Conservation (phyloP, 805 yeast species). For the Jamesozyma piceae region DNA sequence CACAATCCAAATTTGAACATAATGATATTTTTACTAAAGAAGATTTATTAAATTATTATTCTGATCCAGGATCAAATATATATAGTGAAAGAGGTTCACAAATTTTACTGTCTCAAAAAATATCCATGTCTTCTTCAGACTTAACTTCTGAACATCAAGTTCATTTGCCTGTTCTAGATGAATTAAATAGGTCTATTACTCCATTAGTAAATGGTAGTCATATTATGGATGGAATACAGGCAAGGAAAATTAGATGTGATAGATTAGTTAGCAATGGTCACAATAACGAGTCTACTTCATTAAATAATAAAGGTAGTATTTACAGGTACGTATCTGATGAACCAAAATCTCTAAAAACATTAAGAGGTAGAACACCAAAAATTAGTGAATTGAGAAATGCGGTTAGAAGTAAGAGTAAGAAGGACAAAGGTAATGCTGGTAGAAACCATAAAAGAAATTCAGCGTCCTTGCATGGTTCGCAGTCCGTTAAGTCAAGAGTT, state of each 20-base stretch:
- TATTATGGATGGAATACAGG: background rate
- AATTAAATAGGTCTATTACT: background rate
- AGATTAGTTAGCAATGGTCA: background rate
- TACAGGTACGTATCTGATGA: slow-evolving; percentile 13
- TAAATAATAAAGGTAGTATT: slow-evolving; percentile 7
- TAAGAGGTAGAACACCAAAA: slow-evolving; percentile 17
- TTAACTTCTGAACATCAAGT: slow-evolving; percentile 13
- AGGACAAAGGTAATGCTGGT: slow-evolving; percentile 1
- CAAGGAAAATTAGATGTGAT: background rate
- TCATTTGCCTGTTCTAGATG: slow-evolving; percentile 5
- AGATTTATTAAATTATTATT: slow-evolving; percentile 27
- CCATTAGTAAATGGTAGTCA: background rate
- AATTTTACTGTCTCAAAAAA: slow-evolving; percentile 17
- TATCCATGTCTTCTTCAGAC: slow-evolving; percentile 19
- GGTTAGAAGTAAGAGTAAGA: slow-evolving; percentile 7
- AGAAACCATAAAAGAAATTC: background rate
- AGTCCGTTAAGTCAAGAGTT: slow-evolving; percentile 30
- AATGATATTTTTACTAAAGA: slow-evolving; percentile 17
- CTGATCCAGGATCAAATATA: slow-evolving; percentile 24
- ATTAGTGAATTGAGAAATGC: slow-evolving; percentile 25
- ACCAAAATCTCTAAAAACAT: slow-evolving; percentile 16
- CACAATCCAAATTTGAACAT: slow-evolving; percentile 13
- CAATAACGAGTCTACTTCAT: background rate
- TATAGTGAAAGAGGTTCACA: slow-evolving; percentile 25
- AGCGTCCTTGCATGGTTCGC: slow-evolving; percentile 21